phyloP scores from a whole-genome alignment of 2,329 filamentous ascomycete genomes.

The Fusarium poae region DNA sequence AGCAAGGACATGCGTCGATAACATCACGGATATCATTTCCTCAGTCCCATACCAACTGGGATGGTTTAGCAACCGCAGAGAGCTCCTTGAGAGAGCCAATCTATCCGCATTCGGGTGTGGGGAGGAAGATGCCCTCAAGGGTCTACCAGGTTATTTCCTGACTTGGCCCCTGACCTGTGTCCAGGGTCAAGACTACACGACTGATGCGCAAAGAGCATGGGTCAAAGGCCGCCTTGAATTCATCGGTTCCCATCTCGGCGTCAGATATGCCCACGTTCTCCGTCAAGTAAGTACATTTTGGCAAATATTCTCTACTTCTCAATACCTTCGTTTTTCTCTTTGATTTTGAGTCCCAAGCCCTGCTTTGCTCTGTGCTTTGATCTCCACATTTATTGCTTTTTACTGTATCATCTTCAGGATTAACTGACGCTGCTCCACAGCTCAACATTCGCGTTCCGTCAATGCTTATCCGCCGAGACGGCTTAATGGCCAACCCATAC shows the following conservation, averaged over 20 bases:
- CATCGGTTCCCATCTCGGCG: constrained; percentile 68
- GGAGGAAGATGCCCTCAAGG: constrained; percentile 64
- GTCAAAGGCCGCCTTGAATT: constrained; percentile 65
- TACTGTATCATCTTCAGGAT: constrained; percentile 25
- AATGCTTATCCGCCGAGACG: constrained; percentile 71
- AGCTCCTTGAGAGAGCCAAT: constrained; percentile 57
- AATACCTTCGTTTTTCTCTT: constrained; percentile 5
- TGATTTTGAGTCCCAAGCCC: neutral
- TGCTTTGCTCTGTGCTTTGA: neutral
- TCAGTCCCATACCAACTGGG: constrained; percentile 73
- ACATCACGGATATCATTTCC: constrained; percentile 70
- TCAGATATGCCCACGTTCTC: constrained; percentile 70
- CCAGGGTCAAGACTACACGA: constrained; percentile 69
- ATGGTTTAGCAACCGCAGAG: constrained; percentile 64
- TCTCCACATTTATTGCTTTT: constrained; percentile 23
- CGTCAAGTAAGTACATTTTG: constrained; percentile 59
- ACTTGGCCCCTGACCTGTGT: constrained; percentile 70
- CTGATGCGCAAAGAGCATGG: constrained; percentile 70
- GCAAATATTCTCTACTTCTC: neutral
- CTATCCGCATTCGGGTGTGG: constrained; percentile 64
- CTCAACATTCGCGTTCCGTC: constrained; percentile 71
- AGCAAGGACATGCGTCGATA: constrained; percentile 63
- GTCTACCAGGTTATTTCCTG: constrained; percentile 69
- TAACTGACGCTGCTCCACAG: constrained; percentile 52
- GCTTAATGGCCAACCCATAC: constrained; percentile 61